A percentile compares a stretch with the other conserved stretches of the same genome.
These are phyloP conservation scores for Macrophomina tecta DNA, from an alignment of 2,329 filamentous ascomycete genomes.

Conservation along the genomic window DNA sequence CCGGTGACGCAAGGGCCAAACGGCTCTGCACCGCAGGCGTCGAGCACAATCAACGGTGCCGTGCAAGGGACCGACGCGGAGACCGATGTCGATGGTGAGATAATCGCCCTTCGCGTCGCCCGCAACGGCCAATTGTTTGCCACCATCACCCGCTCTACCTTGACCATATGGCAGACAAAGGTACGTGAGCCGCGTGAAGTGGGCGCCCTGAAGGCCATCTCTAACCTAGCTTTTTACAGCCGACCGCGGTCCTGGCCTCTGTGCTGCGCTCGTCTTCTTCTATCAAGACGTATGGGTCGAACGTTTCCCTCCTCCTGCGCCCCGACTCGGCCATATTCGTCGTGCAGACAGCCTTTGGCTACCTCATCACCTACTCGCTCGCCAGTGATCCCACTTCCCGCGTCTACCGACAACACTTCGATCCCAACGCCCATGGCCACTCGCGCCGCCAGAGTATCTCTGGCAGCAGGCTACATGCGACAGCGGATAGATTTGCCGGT, in stretches of 20 bases:
- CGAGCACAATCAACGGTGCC: constrained; percentile 26
- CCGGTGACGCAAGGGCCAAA: constrained; percentile 26
- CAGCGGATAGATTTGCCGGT: constrained; percentile 56
- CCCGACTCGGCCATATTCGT: constrained; percentile 93
- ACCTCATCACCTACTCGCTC: constrained; percentile 92
- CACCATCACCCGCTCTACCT: constrained; percentile 80
- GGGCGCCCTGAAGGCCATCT: constrained; percentile 27
- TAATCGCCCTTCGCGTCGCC: constrained; percentile 77
- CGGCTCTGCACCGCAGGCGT: constrained; percentile 17
- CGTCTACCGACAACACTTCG: constrained; percentile 85
- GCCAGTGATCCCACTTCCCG: constrained; percentile 81
- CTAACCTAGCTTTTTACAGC: constrained; percentile 58
- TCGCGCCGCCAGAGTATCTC: constrained; percentile 56
- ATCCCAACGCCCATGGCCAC: constrained; percentile 55
- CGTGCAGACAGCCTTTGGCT: constrained; percentile 83
- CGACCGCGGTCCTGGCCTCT: constrained; percentile 84
- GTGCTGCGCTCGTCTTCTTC: constrained; percentile 83
- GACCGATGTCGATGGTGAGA: constrained; percentile 61
- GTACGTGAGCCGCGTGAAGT: constrained; percentile 55
- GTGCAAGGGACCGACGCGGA: constrained; percentile 34
- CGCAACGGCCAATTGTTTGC: constrained; percentile 84
- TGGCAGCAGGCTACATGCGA: constrained; percentile 46
- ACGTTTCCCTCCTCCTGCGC: constrained; percentile 81
- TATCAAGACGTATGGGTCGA: constrained; percentile 80
- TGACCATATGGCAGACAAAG: constrained; percentile 97